Evolutionary conservation across 2,329 filamentous ascomycete genomes (phyloP).

Genomic region (Fonsecaea monophora): DNA sequence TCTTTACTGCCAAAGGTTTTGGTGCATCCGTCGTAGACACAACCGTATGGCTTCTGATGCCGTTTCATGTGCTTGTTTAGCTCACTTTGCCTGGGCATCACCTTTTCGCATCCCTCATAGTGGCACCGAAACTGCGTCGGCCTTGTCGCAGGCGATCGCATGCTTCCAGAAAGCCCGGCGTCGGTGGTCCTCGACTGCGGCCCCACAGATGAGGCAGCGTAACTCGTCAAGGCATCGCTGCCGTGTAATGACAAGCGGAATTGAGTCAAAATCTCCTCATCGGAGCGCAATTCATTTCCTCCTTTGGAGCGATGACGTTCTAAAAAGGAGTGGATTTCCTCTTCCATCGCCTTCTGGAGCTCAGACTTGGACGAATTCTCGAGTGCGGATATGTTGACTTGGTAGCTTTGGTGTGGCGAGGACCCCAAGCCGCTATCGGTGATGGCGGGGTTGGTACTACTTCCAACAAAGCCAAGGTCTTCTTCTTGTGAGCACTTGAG

Average conservation of each 20-base stretch:
- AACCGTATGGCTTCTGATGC: slow-evolving; percentile 80
- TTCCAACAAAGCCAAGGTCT: slow-evolving; percentile 20
- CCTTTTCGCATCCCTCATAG: slow-evolving; percentile 31
- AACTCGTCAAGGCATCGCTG: slow-evolving; percentile 22
- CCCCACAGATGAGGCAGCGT: slow-evolving; percentile 20
- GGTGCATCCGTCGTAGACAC: slow-evolving; percentile 72
- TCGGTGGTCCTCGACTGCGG: slow-evolving; percentile 9
- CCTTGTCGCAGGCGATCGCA: slow-evolving; percentile 12
- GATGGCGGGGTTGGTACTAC: slow-evolving; percentile 9
- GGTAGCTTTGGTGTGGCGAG: slow-evolving; percentile 18
- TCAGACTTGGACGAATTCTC: slow-evolving; percentile 12
- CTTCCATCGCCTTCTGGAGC: slow-evolving; percentile 21
- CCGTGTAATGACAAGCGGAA: slow-evolving; percentile 22
- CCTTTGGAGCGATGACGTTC: slow-evolving; percentile 15
- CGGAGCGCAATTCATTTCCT: slow-evolving; percentile 14
- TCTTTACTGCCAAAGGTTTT: slow-evolving; percentile 90
- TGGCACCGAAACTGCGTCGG: slow-evolving; percentile 22
- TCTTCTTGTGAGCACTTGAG: slow-evolving; percentile 27
- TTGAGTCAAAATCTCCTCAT: slow-evolving; percentile 25
- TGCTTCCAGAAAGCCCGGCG: slow-evolving; percentile 1
- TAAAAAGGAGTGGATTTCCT: slow-evolving; percentile 32
- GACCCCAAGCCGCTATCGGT: background rate
- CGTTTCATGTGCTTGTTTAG: slow-evolving; percentile 82
- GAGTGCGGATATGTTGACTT: slow-evolving; percentile 22
- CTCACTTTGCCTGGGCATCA: slow-evolving; percentile 31